phyloP scores from a whole-genome alignment of 129 eudicot genomes.

The Chrysanthemum makinoi region DNA sequence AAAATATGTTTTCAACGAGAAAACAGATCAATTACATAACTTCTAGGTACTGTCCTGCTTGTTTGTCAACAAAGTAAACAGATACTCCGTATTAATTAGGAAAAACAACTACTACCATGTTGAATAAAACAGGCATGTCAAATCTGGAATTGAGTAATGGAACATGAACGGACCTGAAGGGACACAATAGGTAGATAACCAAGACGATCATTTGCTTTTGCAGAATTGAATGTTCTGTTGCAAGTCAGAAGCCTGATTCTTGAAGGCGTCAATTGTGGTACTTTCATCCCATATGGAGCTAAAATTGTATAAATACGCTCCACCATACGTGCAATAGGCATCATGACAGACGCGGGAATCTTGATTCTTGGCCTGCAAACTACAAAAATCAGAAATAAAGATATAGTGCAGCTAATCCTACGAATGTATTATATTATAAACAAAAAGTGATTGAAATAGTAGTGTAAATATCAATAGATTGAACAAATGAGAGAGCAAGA shows the following conservation, averaged over 20 bases:
- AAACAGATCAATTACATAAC: too few species aligned
- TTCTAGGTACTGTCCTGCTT: too few species aligned
- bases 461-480: background rate
- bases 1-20: too few species aligned
- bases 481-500: slow-evolving; percentile 10
- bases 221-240: slow-evolving; percentile 77
- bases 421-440: background rate
- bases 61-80: too few species aligned
- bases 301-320: slow-evolving; percentile 63
- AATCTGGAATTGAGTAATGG: slow-evolving; percentile 10
- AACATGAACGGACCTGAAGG: slow-evolving; percentile 55
- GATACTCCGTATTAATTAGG: too few species aligned
- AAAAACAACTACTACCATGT: background rate
- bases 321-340: slow-evolving; percentile 90
- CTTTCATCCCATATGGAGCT: slow-evolving; percentile 91
- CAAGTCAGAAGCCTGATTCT: slow-evolving; percentile 81
- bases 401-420: slow-evolving; percentile 29
- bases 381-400: slow-evolving; percentile 61
- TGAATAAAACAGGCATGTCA: slow-evolving; percentile 4
- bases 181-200: slow-evolving; percentile 91
- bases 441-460: background rate
- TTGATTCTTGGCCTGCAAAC: slow-evolving; percentile 93
- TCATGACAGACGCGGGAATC: slow-evolving; percentile 73
- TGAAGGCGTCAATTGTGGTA: slow-evolving; percentile 95
- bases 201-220: slow-evolving; percentile 87